A percentile compares a stretch with the other conserved stretches of the same genome.
phyloP scores from a whole-genome alignment of 2,329 filamentous ascomycete species.

The Coniochaeta hoffmannii region DNA sequence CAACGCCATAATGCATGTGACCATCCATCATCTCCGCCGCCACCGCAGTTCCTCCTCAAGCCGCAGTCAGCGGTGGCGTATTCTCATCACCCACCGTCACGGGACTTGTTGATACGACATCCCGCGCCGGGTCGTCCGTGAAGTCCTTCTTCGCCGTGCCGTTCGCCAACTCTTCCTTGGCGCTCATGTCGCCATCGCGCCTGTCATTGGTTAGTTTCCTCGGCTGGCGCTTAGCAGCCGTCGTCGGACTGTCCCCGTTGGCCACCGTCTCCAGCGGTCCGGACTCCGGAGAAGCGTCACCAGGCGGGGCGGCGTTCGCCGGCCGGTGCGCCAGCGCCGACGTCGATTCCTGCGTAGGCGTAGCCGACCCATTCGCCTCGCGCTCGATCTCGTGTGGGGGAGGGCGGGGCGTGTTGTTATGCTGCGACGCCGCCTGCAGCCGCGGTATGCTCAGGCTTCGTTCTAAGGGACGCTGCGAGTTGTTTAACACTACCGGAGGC shows the following conservation, averaged over 20 bases:
- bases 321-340: background rate
- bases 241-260: background rate
- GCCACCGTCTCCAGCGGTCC: constrained; percentile 9
- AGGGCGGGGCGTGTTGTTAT: background rate
- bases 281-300: background rate
- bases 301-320: background rate
- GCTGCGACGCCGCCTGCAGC: background rate
- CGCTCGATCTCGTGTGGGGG: background rate
- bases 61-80: background rate
- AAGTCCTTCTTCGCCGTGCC: background rate
- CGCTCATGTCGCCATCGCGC: constrained; percentile 6
- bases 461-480: background rate
- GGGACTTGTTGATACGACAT: background rate
- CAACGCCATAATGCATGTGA: background rate
- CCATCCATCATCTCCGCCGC: background rate
- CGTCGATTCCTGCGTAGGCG: background rate
- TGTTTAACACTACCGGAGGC: background rate
- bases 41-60: background rate
- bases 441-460: background rate
- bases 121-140: background rate
- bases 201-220: constrained; percentile 12
- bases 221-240: constrained; percentile 7
- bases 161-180: background rate
- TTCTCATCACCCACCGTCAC: background rate
- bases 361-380: background rate